These are phyloP conservation scores for Podospora anserina DNA, from an alignment of 495 filamentous ascomycete genomes.

Conservation along the genomic window DNA sequence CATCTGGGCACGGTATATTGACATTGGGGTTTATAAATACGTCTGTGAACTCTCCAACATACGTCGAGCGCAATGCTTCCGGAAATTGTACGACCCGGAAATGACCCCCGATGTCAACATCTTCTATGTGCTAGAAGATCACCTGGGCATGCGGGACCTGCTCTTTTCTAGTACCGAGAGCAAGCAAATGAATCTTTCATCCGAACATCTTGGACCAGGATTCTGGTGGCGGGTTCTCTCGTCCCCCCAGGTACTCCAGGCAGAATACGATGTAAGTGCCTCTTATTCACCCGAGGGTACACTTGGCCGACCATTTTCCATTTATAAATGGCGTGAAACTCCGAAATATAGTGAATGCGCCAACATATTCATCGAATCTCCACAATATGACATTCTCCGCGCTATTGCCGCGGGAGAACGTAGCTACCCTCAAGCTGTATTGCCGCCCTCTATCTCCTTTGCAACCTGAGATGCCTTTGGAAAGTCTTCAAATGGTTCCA, in stretches of 20 bases:
- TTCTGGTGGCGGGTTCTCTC: not conserved
- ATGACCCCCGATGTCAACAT: not conserved
- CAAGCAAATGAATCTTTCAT: not conserved
- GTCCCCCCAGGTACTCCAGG: not conserved
- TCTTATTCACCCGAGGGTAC: not conserved
- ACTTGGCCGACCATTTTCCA: not conserved
- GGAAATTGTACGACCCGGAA: not conserved
- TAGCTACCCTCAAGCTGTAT: not conserved
- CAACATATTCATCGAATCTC: not conserved
- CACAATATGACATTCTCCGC: not conserved
- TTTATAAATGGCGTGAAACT: not conserved
- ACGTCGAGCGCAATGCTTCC: not conserved
- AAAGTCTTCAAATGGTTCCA: not conserved
- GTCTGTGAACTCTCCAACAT: not conserved
- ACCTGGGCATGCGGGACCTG: slow-evolving; percentile 5
- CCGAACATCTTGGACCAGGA: not conserved
- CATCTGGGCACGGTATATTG: not conserved
- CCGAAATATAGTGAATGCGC: not conserved
- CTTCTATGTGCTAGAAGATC: slow-evolving; percentile 11
- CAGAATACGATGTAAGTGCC: not conserved
- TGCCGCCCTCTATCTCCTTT: not conserved
- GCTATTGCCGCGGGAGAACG: not conserved
- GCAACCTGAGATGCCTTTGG: not conserved
- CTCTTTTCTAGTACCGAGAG: not conserved
- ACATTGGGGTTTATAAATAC: not conserved